Conservation (phyloP, 2,329 filamentous ascomycete genomes). For the Colletotrichum lindemuthianum region DNA sequence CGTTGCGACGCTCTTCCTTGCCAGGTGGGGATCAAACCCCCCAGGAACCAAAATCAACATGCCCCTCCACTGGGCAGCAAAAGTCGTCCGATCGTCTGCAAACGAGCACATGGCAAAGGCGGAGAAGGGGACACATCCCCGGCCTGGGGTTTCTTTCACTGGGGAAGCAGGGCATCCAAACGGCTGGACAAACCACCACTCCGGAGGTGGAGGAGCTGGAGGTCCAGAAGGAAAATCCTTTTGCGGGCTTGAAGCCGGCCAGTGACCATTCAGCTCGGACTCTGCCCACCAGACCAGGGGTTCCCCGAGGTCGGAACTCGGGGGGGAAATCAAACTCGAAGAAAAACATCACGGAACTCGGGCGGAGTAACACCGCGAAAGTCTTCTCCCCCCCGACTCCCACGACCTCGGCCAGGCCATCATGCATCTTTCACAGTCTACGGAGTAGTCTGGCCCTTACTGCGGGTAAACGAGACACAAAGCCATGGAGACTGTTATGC, state of each 20-base stretch:
- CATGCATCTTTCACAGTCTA: constrained; percentile 12
- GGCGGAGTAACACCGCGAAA: constrained; percentile 4
- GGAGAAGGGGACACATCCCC: constrained; percentile 15
- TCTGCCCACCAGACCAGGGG: constrained; percentile 9
- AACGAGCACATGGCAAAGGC: constrained; percentile 17
- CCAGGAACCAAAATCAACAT: constrained; percentile 1
- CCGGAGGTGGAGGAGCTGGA: constrained; percentile 3
- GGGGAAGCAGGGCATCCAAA: constrained; percentile 10
- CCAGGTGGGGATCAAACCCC: constrained; percentile 4
- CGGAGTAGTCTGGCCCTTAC: neutral
- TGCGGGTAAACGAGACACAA: constrained; percentile 9
- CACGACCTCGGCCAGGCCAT: constrained; percentile 15
- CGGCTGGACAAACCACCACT: too few relatives aligned
- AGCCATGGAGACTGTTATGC: constrained; percentile 16
- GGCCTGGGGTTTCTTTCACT: constrained; percentile 4
- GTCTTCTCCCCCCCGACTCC: constrained; percentile 25
- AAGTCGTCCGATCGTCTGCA: constrained; percentile 10
- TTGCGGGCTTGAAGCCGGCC: neutral
- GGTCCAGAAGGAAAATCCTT: constrained; percentile 20
- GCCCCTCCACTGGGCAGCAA: constrained; percentile 1
- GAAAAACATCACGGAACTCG: constrained; percentile 22
- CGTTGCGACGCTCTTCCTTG: constrained; percentile 18
- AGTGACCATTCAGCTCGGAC: neutral
- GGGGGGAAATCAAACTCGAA: neutral
- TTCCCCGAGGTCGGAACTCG: constrained; percentile 19